Base-by-base conservation (phyloP, 345 rosid species). In the Brassica rapa region DNA sequence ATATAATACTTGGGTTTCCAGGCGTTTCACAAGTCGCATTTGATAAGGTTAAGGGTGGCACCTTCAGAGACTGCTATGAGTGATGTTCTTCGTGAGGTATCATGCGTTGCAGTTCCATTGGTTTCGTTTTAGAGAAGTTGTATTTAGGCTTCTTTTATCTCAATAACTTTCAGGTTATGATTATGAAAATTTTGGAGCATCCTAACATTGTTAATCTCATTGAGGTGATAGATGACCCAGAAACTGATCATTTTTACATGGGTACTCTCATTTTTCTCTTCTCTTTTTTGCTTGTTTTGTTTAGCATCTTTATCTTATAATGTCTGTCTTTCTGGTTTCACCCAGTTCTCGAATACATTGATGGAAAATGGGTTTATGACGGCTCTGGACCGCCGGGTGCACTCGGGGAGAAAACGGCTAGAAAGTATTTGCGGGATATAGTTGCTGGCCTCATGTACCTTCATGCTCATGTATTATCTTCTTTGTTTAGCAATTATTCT, bases 1-100 rank as follows among this genome's bases (percentile, higher is more conserved):
- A 30, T 15, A 71, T 76, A 1, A 70, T 11, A 67, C 66, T 77
- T 74, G 75, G 57, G 70, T 43, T 43, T 83, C 37, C 82, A 95
- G 99, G 94, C 98, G 53, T 95, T 95, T 81, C 98, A 91, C 74
- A 93, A 93, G 87, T 95, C 99, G 32, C 96, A 95, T 82, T 83
- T 95, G 41, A 77, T 83, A 70, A 93, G 90, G 87, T 84, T 86
- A 83, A 89, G 96, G 19, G 99, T 95, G 80, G 93, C 90, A 73
- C 99, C 99, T 78, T 95, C 96, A 60, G 99, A 95, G 88, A 95
- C 97, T 60, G 98, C 99, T 77, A 95, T 95, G 99, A 86, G 89
- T 29, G 99, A 95, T 84, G 99, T 95, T 73, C 88, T 88, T 76
- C 92, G 99, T 33, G 98, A 95, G 92, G 99, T 95, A 89, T 60